Percentiles rank a stretch among this genome's conserved stretches.
phyloP scores from a whole-genome alignment of 2,329 filamentous ascomycete species.

The Aspergillus intermedius region DNA sequence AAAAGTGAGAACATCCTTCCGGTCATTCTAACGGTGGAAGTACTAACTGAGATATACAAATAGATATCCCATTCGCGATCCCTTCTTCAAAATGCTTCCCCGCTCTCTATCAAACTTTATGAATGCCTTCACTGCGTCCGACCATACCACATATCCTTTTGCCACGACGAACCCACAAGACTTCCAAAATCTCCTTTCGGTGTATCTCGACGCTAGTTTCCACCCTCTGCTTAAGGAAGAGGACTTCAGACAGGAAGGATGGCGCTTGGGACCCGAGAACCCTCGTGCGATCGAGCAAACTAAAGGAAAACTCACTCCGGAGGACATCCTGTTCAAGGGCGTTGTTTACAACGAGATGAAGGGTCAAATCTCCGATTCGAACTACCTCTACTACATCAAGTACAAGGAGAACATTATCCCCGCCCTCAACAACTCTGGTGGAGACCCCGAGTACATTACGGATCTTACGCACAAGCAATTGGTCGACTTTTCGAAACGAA shows the following conservation, averaged over 20 bases:
- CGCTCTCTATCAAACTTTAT: slow-evolving; percentile 98
- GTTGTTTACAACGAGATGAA: slow-evolving; percentile 99
- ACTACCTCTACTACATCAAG: slow-evolving; percentile 90
- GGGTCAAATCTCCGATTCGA: slow-evolving; percentile 94
- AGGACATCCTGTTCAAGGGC: slow-evolving; percentile 74
- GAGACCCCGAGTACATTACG: slow-evolving; percentile 93
- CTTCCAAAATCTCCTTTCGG: slow-evolving; percentile 90
- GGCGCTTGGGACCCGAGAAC: slow-evolving; percentile 91
- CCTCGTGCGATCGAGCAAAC: slow-evolving; percentile 52
- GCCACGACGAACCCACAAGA: slow-evolving; percentile 94
- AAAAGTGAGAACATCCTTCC: slow-evolving; percentile 58
- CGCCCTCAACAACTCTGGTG: slow-evolving; percentile 90
- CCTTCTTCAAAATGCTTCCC: slow-evolving; percentile 99
- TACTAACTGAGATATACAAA: slow-evolving; percentile 9
- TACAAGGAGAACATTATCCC: slow-evolving; percentile 95
- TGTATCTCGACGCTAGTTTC: slow-evolving; percentile 91
- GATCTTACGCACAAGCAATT: slow-evolving; percentile 89
- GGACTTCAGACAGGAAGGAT: slow-evolving; percentile 94
- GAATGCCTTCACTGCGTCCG: slow-evolving; percentile 95
- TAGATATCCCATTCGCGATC: slow-evolving; percentile 93
- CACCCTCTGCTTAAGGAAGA: slow-evolving; percentile 82
- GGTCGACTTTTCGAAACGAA: slow-evolving; percentile 77
- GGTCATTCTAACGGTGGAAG: not conserved
- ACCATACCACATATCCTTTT: slow-evolving; percentile 97
- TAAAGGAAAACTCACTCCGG: slow-evolving; percentile 45